Base-by-base conservation (phyloP, 129 eudicot genomes). In the Flaveria ramosissima region DNA sequence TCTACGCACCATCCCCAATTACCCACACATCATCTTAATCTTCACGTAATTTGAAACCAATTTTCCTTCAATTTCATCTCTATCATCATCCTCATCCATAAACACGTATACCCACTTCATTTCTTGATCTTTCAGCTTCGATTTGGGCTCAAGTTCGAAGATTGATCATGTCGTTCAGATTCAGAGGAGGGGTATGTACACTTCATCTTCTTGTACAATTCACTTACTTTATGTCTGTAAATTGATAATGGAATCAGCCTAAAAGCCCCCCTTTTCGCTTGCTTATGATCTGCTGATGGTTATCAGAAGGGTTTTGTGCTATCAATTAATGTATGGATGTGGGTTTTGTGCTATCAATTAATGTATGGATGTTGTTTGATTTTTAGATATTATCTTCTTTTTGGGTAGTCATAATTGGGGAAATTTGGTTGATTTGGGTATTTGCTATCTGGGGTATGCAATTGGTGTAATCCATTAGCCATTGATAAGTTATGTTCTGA, bases 1-100 rank as follows among this genome's bases (percentile, higher is more conserved):
- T 74, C 65, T 74, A 80, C 80, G 84, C 84, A 80, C 80, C 63
- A 79, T 70, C 84, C 79, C 6, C 75, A 21, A 23, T 48, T 76
- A 8, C 73, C 74, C 41, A 67, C 56, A 21, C 69, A 53, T 73
- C 79, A 16, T 39, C 20, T 6, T 7, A 26, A 52, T 74, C 70
- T 66, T 68, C 15, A 80, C 80, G 79, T 43, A 42, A 73, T 43
- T 7, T 32, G 39, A 32, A 32, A 32, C 39, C 39, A 32, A 32
- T 0, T 32, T 32, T 32, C 39, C 39, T 32, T 32, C 39, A 4
- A 3, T 32, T 32, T 32, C 39, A 32, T 32, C 6, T 46, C 64
- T 56, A 47, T n/a, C 20, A 60, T 30, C 65, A 76, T 64, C 80
- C 24, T 76, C 73, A 63, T 51, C 41, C 57, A 64, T 32, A 32